Conservation (phyloP, 2,329 filamentous ascomycete species). For the Colletotrichum orchidophilum region DNA sequence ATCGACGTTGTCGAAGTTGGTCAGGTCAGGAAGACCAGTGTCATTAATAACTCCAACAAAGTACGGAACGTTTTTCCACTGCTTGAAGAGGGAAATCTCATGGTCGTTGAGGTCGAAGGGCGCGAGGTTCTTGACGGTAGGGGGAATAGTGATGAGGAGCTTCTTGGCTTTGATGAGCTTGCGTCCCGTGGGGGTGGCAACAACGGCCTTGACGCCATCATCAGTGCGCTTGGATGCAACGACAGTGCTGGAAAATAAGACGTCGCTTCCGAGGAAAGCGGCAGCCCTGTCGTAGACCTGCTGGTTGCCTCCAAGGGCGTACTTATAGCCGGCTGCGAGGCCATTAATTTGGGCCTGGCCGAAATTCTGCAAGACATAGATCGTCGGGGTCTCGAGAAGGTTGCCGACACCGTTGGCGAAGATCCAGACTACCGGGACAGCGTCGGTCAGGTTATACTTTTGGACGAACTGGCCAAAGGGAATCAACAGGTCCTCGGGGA, state of each 20-base stretch:
- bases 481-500: conserved; percentile 44
- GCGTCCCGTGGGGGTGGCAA: conserved; percentile 38
- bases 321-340: conserved; percentile 48
- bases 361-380: conserved; percentile 51
- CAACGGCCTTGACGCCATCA: conserved; percentile 36
- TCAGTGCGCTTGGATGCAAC: conserved; percentile 34
- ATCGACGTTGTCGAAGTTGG: conserved; percentile 35
- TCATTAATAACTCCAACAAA: conserved; percentile 27
- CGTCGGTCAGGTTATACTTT: conserved; percentile 27
- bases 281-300: conserved; percentile 41
- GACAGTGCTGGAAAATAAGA: conserved; percentile 41
- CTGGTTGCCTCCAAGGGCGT: conserved; percentile 36
- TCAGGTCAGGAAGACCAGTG: conserved; percentile 15
- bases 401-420: conserved; percentile 52
- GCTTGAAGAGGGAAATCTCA: conserved; percentile 38
- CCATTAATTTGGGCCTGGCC: conserved; percentile 37
- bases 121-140: conserved; percentile 37
- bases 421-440: conserved; percentile 39
- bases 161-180: conserved; percentile 45
- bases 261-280: conserved; percentile 39
- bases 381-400: conserved; percentile 46
- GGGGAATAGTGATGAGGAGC: conserved; percentile 41
- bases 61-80: conserved; percentile 27
- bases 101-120: conserved; percentile 39
- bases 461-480: conserved; percentile 29